phyloP scores from a whole-genome alignment of 1,284 basidiomycete genomes.

The Cutaneotrichosporon cutaneum region DNA sequence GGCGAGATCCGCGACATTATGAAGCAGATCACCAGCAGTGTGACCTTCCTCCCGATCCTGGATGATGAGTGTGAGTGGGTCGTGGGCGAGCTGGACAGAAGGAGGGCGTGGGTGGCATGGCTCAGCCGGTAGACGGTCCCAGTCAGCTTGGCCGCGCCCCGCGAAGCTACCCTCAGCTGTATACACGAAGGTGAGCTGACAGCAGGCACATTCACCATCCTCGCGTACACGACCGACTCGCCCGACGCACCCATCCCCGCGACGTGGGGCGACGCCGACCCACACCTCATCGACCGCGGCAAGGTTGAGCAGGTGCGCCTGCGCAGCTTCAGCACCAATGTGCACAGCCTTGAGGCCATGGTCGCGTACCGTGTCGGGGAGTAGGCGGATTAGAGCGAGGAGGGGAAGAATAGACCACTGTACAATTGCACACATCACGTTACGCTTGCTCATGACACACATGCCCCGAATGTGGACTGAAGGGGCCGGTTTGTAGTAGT shows the following conservation, averaged over 20 bases:
- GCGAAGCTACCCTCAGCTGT: too few relatives aligned
- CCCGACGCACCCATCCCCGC: conserved; percentile 69
- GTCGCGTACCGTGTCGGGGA: conserved; percentile 51
- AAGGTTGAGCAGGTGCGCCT: conserved; percentile 96
- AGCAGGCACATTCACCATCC: conserved; percentile 74
- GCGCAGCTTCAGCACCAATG: conserved; percentile 84
- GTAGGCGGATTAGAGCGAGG: conserved; percentile 19
- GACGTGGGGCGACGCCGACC: conserved; percentile 92
- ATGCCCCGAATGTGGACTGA: too few relatives aligned
- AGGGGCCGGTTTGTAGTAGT: too few relatives aligned
- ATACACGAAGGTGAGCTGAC: not conserved
- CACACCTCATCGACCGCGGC: conserved; percentile 88
- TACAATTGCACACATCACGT: not conserved
- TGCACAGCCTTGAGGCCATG: conserved; percentile 75
- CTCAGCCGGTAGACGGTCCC: too few relatives aligned
- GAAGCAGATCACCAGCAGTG: conserved; percentile 95
- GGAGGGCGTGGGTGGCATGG: not conserved
- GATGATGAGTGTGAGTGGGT: conserved; percentile 76
- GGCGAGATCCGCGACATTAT: conserved; percentile 96
- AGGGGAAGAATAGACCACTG: not conserved
- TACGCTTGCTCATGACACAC: not conserved
- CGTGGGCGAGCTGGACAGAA: not conserved
- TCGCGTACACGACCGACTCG: conserved; percentile 77
- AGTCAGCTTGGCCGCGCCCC: too few relatives aligned
- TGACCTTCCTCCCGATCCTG: conserved; percentile 92